Percentiles rank a stretch among this genome's conserved stretches.
Evolutionary conservation across 2,329 filamentous ascomycete genomes (phyloP).

Genomic region (Pyrenochaeta sp.): DNA sequence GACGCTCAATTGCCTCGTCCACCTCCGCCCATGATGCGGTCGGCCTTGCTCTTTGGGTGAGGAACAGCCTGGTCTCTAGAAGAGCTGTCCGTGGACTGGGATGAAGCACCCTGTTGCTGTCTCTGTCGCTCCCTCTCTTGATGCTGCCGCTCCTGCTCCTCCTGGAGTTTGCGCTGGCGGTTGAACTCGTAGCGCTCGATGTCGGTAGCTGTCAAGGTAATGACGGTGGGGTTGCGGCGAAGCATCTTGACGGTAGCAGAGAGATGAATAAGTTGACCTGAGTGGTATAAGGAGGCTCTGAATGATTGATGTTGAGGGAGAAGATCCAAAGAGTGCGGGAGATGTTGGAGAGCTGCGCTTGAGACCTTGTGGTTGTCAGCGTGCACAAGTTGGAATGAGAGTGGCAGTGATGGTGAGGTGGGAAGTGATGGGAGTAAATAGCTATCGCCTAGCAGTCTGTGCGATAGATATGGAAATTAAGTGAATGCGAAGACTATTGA

Average conservation of each 20-base stretch:
- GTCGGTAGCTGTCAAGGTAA: conserved; percentile 74
- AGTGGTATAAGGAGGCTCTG: neutral
- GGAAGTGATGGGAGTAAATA: too few species aligned
- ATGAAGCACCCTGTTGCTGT: conserved; percentile 15
- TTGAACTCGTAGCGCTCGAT: conserved; percentile 74
- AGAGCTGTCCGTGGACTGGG: conserved; percentile 25
- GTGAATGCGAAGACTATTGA: too few species aligned
- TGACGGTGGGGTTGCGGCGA: conserved; percentile 71
- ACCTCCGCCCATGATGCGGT: conserved; percentile 41
- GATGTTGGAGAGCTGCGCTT: too few species aligned
- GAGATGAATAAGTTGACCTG: conserved; percentile 2
- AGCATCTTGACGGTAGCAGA: conserved; percentile 60
- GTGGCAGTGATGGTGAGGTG: too few species aligned
- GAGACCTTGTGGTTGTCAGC: too few species aligned
- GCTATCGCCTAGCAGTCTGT: too few species aligned
- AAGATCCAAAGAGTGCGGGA: too few species aligned
- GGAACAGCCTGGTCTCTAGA: conserved; percentile 16
- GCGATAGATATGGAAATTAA: too few species aligned
- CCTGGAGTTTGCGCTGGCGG: conserved; percentile 50
- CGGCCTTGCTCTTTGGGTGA: conserved; percentile 35
- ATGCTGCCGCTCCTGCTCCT: conserved; percentile 32
- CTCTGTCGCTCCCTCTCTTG: too few species aligned
- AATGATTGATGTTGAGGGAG: too few species aligned
- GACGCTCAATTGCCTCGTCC: conserved; percentile 16
- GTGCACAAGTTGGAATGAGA: too few species aligned